Percentiles rank a stretch among this genome's conserved stretches.
Conservation (phyloP, 2,329 filamentous ascomycete genomes). For the Verticillium alfalfae region DNA sequence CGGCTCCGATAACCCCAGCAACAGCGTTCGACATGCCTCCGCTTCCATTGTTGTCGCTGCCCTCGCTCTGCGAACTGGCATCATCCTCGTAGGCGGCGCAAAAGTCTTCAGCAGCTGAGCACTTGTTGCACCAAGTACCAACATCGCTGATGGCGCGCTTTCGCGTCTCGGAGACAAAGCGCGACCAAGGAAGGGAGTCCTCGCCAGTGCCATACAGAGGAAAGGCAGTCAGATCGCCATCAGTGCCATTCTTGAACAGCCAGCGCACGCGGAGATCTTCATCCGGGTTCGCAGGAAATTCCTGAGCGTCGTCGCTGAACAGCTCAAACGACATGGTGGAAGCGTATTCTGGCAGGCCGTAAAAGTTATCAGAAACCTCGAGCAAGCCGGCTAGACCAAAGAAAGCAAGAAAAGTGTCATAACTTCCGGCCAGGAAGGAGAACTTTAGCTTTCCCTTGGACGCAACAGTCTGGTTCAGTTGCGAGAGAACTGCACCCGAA, state of each 20-base stretch:
- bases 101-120: conserved; percentile 18
- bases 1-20: conserved; percentile 24
- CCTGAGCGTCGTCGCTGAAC: conserved; percentile 15
- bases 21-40: conserved; percentile 24
- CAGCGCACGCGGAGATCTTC: conserved; percentile 22
- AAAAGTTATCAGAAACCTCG: conserved; percentile 19
- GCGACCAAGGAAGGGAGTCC: conserved; percentile 19
- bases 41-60: conserved; percentile 1
- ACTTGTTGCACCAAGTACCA: conserved; percentile 22
- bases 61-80: conserved; percentile 3
- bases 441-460: conserved; percentile 24
- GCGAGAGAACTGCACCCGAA: conserved; percentile 19
- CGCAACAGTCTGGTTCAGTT: conserved; percentile 23
- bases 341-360: conserved; percentile 26
- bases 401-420: conserved; percentile 29
- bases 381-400: conserved; percentile 22
- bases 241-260: conserved; percentile 27
- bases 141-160: conserved; percentile 20
- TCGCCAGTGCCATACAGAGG: conserved; percentile 22
- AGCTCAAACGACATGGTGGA: conserved; percentile 30
- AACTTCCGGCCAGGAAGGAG: conserved; percentile 25
- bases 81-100: conserved; percentile 22
- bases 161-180: conserved; percentile 20
- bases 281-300: conserved; percentile 19
- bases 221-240: conserved; percentile 18